Conservation (phyloP, 1,139 yeast species). For the Pichia kudriavzevii region DNA sequence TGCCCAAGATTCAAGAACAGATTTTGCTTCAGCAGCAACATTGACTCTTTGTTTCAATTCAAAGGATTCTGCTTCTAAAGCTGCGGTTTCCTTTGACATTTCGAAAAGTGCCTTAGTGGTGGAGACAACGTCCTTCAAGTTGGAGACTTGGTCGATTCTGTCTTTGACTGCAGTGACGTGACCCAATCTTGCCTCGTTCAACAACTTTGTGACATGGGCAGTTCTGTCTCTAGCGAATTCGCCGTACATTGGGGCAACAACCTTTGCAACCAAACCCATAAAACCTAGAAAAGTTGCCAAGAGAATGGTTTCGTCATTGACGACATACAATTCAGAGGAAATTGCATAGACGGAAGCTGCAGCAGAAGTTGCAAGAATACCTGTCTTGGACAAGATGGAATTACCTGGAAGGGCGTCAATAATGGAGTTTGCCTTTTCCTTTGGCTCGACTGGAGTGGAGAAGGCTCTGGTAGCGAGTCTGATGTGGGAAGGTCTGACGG, state of each 20-base stretch:
- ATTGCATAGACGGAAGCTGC: slow-evolving; percentile 94
- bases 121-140: slow-evolving; percentile 84
- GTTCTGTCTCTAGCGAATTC: slow-evolving; percentile 93
- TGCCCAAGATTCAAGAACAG: slow-evolving; percentile 97
- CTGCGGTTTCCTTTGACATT: slow-evolving; percentile 92
- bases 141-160: slow-evolving; percentile 82
- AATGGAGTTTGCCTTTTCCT: slow-evolving; percentile 83
- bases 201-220: slow-evolving; percentile 69
- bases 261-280: slow-evolving; percentile 70
- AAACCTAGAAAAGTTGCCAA: slow-evolving; percentile 75
- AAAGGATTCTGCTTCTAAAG: slow-evolving; percentile 88
- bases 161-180: slow-evolving; percentile 90
- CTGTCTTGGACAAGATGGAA: slow-evolving; percentile 83
- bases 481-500: slow-evolving; percentile 17
- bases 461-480: slow-evolving; percentile 53
- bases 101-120: slow-evolving; percentile 90
- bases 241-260: slow-evolving; percentile 88
- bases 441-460: slow-evolving; percentile 69
- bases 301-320: slow-evolving; percentile 90
- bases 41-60: slow-evolving; percentile 88
- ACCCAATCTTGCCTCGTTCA: slow-evolving; percentile 82
- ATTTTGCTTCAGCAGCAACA: slow-evolving; percentile 82
- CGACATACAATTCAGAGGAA: slow-evolving; percentile 84
- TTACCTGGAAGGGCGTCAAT: slow-evolving; percentile 92
- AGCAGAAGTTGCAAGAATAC: slow-evolving; percentile 87